Conservation (phyloP, 257 asterid genomes). For the Voacanga thouarsii region DNA sequence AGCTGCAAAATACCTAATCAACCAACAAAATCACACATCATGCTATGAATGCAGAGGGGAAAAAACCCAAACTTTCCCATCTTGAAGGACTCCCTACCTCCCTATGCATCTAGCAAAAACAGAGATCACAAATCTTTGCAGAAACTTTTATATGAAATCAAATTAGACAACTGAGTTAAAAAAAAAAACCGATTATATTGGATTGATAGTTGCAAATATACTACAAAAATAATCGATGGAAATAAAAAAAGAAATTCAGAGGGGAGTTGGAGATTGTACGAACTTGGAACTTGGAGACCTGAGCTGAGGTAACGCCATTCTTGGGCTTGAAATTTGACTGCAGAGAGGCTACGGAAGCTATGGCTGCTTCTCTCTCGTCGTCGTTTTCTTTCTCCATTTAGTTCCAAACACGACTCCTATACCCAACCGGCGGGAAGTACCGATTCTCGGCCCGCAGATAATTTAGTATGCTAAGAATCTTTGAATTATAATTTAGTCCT, state of each 20-base stretch:
- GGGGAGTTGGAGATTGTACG: neutral
- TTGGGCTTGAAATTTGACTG: conserved; percentile 54
- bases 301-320: conserved; percentile 42
- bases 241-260: neutral
- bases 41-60: neutral
- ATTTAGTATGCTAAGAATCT: too few species aligned
- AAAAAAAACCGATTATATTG: neutral
- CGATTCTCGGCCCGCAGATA: neutral
- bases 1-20: neutral
- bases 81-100: neutral
- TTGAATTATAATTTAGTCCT: too few species aligned
- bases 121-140: neutral
- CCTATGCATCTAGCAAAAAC: neutral
- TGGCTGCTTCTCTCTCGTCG: conserved; percentile 71
- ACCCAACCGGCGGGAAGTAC: neutral
- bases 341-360: conserved; percentile 51
- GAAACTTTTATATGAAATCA: neutral
- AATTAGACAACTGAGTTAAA: neutral
- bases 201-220: neutral
- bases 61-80: neutral
- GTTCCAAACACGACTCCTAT: too few species aligned
- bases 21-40: neutral
- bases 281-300: conserved; percentile 79
- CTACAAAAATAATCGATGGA: neutral
- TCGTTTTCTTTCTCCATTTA: conserved; percentile 38